Evolutionary conservation across 257 asterid genomes (phyloP).

Genomic region (Salvia rosmarinus): DNA sequence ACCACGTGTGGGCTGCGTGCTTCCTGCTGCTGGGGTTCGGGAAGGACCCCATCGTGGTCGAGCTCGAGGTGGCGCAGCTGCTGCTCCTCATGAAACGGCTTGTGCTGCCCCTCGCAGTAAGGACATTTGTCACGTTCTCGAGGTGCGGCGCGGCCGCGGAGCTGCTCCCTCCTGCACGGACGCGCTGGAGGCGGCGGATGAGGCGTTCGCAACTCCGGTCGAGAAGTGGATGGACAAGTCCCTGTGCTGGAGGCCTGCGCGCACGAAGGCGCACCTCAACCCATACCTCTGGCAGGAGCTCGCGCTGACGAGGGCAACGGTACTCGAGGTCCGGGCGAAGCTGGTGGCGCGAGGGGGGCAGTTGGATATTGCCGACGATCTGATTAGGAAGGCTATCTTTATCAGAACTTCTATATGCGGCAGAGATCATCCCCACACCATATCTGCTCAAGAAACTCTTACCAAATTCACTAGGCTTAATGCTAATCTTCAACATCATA

Average conservation of each 20-base stretch:
- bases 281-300: constrained; percentile 93
- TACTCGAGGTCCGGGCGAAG: constrained; percentile 86
- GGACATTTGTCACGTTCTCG: constrained; percentile 64
- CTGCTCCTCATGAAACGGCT: constrained; percentile 68
- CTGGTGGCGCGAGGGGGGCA: constrained; percentile 87
- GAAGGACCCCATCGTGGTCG: constrained; percentile 65
- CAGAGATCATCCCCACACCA: constrained; percentile 80
- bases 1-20: constrained; percentile 87
- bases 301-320: constrained; percentile 78
- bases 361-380: constrained; percentile 78
- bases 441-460: constrained; percentile 86
- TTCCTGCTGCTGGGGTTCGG: constrained; percentile 73
- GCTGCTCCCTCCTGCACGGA: constrained; percentile 78
- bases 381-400: constrained; percentile 77
- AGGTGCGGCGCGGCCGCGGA: constrained; percentile 75
- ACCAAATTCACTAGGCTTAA: constrained; percentile 73
- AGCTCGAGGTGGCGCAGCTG: constrained; percentile 61
- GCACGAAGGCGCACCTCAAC: constrained; percentile 79
- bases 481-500: constrained; percentile 63
- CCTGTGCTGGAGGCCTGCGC: constrained; percentile 73
- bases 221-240: constrained; percentile 80
- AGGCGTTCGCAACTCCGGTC: constrained; percentile 72
- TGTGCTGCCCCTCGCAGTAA: constrained; percentile 66
- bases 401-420: constrained; percentile 83
- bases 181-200: constrained; percentile 78